These are phyloP conservation scores for Kalaharituber pfeilii DNA, from an alignment of 2,329 filamentous ascomycete species.

Conservation along the genomic window DNA sequence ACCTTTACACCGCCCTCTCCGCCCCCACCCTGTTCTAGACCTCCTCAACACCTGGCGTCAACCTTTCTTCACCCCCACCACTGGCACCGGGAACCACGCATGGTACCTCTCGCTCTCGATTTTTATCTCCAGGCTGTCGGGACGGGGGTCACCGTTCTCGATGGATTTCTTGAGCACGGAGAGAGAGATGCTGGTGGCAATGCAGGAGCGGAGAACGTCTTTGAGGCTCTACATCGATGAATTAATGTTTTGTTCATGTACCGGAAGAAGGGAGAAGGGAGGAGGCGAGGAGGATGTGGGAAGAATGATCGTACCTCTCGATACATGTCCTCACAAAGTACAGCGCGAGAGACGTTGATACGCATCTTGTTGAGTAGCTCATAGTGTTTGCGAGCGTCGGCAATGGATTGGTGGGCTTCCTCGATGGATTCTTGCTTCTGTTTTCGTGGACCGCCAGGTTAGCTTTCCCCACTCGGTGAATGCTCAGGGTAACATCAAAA, in stretches of 20 bases:
- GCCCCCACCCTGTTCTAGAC: too few species aligned
- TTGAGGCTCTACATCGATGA: not conserved
- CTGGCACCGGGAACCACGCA: constrained; percentile 21
- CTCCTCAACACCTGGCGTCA: too few species aligned
- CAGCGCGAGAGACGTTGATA: constrained; percentile 37
- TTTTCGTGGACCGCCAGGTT: too few species aligned
- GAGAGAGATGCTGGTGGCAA: constrained; percentile 49
- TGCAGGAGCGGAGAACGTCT: constrained; percentile 44
- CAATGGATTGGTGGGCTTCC: constrained; percentile 25
- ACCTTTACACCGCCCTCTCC: too few species aligned
- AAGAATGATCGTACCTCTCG: constrained; percentile 39
- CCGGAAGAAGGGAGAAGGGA: not conserved
- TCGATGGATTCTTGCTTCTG: constrained; percentile 24
- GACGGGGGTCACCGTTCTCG: constrained; percentile 6
- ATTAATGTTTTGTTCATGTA: constrained; percentile 14
- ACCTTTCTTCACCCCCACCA: too few species aligned
- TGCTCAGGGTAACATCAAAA: not conserved
- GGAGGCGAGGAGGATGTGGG: too few species aligned
- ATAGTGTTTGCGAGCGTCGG: constrained; percentile 32
- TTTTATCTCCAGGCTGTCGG: constrained; percentile 16
- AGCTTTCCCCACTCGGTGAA: too few species aligned
- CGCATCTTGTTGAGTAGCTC: constrained; percentile 39
- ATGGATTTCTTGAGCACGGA: constrained; percentile 42
- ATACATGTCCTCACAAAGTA: constrained; percentile 41
- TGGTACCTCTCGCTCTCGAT: constrained; percentile 21